phyloP scores from a whole-genome alignment of 2,329 filamentous ascomycete genomes.

The Didymella lethalis region DNA sequence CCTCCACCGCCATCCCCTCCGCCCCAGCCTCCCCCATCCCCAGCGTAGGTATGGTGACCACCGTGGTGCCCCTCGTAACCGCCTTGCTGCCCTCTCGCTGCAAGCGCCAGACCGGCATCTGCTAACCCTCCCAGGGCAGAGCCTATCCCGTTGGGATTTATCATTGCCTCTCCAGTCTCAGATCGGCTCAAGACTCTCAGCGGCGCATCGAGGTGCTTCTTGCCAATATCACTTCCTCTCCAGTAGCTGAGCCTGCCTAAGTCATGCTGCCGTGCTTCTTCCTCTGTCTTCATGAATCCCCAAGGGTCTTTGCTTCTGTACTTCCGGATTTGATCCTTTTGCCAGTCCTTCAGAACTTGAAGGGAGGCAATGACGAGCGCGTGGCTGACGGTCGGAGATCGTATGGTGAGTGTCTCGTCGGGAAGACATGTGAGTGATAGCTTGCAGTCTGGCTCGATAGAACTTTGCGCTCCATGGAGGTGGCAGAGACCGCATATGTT shows the following conservation, averaged over 20 bases:
- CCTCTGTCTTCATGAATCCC: constrained; percentile 34
- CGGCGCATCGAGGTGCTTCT: constrained; percentile 11
- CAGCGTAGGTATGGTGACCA: constrained; percentile 7
- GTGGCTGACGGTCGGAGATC: constrained; percentile 33
- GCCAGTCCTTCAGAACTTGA: constrained; percentile 48
- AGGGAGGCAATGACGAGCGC: constrained; percentile 42
- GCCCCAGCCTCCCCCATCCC: constrained; percentile 17
- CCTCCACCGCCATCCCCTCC: constrained; percentile 15
- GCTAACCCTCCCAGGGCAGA: constrained; percentile 20
- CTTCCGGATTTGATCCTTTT: constrained; percentile 34
- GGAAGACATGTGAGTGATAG: constrained; percentile 37
- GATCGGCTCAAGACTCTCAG: constrained; percentile 22
- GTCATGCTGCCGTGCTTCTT: constrained; percentile 30
- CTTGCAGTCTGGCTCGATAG: constrained; percentile 28
- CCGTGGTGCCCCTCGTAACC: constrained; percentile 19
- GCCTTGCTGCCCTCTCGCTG: constrained; percentile 21
- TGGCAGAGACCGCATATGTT: constrained; percentile 38
- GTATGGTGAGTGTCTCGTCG: constrained; percentile 43
- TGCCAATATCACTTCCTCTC: constrained; percentile 32
- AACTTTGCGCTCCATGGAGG: constrained; percentile 4
- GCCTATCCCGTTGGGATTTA: constrained; percentile 11
- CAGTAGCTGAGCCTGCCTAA: constrained; percentile 41
- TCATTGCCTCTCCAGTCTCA: constrained; percentile 21
- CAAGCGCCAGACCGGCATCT: constrained; percentile 25
- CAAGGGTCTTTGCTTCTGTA: constrained; percentile 31